A percentile compares a stretch with the other conserved stretches of the same genome.
Conservation (phyloP, 768 basidiomycete genomes). For the Russula emetica region DNA sequence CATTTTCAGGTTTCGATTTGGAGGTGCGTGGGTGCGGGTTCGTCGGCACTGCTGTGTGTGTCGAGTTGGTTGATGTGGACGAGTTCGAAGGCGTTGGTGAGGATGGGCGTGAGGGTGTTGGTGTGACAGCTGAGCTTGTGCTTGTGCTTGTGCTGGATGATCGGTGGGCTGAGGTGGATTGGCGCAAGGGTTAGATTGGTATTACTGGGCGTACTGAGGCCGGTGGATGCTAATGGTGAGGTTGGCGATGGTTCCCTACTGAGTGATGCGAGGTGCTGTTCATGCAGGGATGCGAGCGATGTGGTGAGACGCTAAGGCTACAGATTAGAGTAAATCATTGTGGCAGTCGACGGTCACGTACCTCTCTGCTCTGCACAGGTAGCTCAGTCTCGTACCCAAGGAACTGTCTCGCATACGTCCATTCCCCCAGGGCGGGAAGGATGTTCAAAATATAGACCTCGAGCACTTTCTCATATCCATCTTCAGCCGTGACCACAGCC, state of each 20-base stretch:
- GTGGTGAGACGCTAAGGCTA: constrained; percentile 12
- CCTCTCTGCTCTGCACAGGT: constrained; percentile 43
- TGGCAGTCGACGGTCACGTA: constrained; percentile 32
- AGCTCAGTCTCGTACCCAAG: constrained; percentile 70
- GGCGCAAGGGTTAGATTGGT: not conserved
- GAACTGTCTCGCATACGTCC: constrained; percentile 78
- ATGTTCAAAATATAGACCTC: constrained; percentile 74
- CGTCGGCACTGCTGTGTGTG: constrained; percentile 25
- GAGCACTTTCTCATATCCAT: constrained; percentile 68
- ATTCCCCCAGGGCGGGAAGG: constrained; percentile 67
- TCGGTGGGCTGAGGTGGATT: not conserved
- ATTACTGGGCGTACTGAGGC: not conserved
- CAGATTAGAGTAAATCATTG: constrained; percentile 27
- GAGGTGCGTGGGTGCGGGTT: constrained; percentile 17
- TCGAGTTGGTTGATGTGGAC: constrained; percentile 26
- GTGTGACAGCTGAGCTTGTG: constrained; percentile 17
- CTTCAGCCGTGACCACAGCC: constrained; percentile 33
- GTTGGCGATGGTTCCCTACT: not conserved
- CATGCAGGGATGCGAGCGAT: constrained; percentile 18
- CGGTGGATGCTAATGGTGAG: not conserved
- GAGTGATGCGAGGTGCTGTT: constrained; percentile 18
- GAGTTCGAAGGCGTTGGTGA: constrained; percentile 25
- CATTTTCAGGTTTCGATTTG: not conserved
- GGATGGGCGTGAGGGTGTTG: constrained; percentile 25
- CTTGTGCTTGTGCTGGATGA: constrained; percentile 2